Base-by-base conservation (phyloP, 257 asterid genomes). In the Coffea eugenioides region DNA sequence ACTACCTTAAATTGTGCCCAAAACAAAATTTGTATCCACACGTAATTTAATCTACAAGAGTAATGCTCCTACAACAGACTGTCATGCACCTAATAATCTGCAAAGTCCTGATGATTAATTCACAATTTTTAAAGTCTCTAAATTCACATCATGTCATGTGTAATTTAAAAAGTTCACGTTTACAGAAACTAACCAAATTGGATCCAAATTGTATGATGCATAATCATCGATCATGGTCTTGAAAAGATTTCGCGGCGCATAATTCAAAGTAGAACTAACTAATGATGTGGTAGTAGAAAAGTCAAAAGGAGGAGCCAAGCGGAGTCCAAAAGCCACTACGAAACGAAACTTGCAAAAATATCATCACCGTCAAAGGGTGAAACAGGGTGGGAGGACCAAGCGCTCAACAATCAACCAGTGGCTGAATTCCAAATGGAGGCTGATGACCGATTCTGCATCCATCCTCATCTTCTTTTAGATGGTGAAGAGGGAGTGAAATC, bases 401-500 rank as follows among this genome's bases (percentile, higher is more conserved):
- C 11, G 23, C 46, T 15, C 0, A 66, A 68, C 25, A 68, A 41
- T 21, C 25, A 74, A 52, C 62, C 45, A n/a, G 14, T 43, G 15
- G 48, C 34, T 46, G 64, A 34, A 68, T 36, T 36, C 31, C 9
- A 34, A 62, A 61, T 4, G 25, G 75, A 48, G 81, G 75, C 57
- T 8, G 9, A 57, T 34, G 73, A 71, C 78, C 74, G 74, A 56
- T 7, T 74, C 73, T 23, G 13, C 77, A 12, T 74, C 43, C 3
- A 39, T 27, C 46, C 6, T 34, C 23, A 2, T 65, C 70, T 65
- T 65, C 41, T 31, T 67, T 57, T 15, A 31, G 23, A 41, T 39
- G 70, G 78, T 67, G 77, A 69, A 34, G 83, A 82, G 43, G n/a
- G 27, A 43, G 79, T 72, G 8, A 48, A 68, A 23, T 20, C 2